phyloP scores from a whole-genome alignment of 2,329 filamentous ascomycete species.

The Amesomyces nigricolor region DNA sequence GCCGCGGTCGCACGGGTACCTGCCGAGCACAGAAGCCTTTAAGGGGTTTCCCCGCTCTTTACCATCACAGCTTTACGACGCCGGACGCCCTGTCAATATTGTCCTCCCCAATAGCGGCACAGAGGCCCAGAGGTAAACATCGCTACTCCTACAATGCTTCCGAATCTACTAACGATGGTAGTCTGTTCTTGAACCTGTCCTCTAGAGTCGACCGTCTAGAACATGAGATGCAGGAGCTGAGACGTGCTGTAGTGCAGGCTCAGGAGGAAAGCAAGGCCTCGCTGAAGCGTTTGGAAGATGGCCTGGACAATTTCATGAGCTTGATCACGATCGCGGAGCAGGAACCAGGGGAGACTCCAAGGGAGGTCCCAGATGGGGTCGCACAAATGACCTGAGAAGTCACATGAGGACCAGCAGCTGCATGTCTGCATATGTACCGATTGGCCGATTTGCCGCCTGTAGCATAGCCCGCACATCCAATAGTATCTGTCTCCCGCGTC shows the following conservation, averaged over 20 bases:
- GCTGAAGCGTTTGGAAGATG: neutral
- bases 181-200: neutral
- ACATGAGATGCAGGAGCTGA: neutral
- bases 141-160: neutral
- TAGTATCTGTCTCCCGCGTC: neutral
- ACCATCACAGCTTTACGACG: neutral
- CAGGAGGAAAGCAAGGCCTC: neutral
- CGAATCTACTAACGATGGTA: neutral
- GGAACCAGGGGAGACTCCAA: neutral
- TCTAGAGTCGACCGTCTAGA: neutral
- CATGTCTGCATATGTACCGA: neutral
- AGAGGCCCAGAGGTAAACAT: neutral
- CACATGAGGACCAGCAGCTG: neutral
- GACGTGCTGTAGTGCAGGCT: neutral
- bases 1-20: neutral
- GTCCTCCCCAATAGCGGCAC: neutral
- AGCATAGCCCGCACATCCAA: neutral
- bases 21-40: neutral
- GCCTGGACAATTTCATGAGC: neutral
- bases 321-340: neutral
- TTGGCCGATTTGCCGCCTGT: neutral
- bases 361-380: neutral
- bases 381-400: neutral
- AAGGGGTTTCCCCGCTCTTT: neutral
- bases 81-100: neutral